phyloP scores from a whole-genome alignment of 1,284 basidiomycete species.

The Leucoagaricus sp. region DNA sequence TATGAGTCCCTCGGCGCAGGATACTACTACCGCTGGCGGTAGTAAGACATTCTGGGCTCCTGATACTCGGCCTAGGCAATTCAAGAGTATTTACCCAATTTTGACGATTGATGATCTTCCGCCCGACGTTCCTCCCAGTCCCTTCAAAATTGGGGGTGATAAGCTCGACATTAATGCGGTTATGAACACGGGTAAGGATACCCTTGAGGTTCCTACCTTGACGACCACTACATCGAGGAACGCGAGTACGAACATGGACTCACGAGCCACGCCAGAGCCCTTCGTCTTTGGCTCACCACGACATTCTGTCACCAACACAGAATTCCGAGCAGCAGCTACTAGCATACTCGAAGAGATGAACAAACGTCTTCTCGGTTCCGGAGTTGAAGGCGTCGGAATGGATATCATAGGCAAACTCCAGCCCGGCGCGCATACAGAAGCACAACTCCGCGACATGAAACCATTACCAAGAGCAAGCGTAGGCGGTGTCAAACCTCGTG shows the following conservation, averaged over 20 bases:
- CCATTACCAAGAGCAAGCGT: constrained; percentile 29
- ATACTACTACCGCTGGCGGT: constrained; percentile 25
- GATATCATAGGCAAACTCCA: constrained; percentile 40
- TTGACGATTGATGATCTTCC: constrained; percentile 47
- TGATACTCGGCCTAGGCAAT: constrained; percentile 16
- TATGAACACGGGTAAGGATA: neutral
- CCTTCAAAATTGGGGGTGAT: neutral
- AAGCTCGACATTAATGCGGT: neutral
- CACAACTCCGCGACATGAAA: constrained; percentile 26
- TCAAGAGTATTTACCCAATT: constrained; percentile 48
- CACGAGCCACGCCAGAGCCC: constrained; percentile 33
- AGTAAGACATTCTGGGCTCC: constrained; percentile 29
- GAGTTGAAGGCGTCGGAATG: constrained; percentile 43
- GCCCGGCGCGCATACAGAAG: constrained; percentile 24
- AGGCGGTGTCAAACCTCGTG: too few species aligned
- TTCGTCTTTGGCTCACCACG: constrained; percentile 77
- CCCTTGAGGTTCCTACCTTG: neutral
- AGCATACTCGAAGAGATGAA: constrained; percentile 80
- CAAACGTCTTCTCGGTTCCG: constrained; percentile 53
- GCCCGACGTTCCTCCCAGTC: constrained; percentile 14
- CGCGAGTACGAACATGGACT: neutral
- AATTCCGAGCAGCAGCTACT: constrained; percentile 62
- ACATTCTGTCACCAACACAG: constrained; percentile 56
- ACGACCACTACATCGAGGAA: neutral
- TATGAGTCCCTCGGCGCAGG: constrained; percentile 41